Base-by-base conservation (phyloP, 106 monocot genomes). In the Narthecium ossifragum region DNA sequence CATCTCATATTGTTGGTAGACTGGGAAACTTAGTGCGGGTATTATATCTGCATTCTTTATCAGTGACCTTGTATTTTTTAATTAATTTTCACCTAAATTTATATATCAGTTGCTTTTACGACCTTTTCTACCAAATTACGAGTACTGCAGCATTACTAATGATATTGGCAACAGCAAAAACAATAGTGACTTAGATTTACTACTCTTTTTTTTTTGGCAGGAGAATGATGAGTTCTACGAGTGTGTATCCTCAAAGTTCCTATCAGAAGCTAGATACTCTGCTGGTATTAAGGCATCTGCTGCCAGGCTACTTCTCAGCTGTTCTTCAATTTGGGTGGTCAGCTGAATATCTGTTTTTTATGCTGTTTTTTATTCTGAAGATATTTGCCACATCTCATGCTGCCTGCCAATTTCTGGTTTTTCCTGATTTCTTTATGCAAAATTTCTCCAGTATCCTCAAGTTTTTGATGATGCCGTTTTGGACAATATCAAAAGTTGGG, bases 201-300 rank as follows among this genome's bases (percentile, higher is more conserved):
- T 56, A 20, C 20, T 41, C 4, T 41, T 9, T 55, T 51, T 53
- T 45, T 41, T 51, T 64, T 37, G 33, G 22, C 75, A 96, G 96
- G 90, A 96, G 26, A 86, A 90, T 70, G 90, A 87, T 66, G 90
- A 90, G 10, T 90, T 96, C 59, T 84, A 84, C 26, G 86, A 86
- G 59, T 79, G 81, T 46, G 59, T 90, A 56, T 87, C 85, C 30
- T 87, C 86, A 8, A 86, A 78, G 26, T 81, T 86, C 31, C 62
- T 96, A 38, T 75, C 84, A 29, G 96, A 96, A 57, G 84, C 46
- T 65, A 67, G 83, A 73, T 96, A 78, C 53, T 63, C 80, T 65
- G 48, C 73, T 36, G 73, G 78, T 57, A 49, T 87, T 33, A 78
- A 75, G 20, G 72, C 96, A 25, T 86, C 96, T 65, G 67, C 96